These are phyloP conservation scores for Ustilago trichophora DNA, from an alignment of 1,284 basidiomycete species.

Conservation along the genomic window DNA sequence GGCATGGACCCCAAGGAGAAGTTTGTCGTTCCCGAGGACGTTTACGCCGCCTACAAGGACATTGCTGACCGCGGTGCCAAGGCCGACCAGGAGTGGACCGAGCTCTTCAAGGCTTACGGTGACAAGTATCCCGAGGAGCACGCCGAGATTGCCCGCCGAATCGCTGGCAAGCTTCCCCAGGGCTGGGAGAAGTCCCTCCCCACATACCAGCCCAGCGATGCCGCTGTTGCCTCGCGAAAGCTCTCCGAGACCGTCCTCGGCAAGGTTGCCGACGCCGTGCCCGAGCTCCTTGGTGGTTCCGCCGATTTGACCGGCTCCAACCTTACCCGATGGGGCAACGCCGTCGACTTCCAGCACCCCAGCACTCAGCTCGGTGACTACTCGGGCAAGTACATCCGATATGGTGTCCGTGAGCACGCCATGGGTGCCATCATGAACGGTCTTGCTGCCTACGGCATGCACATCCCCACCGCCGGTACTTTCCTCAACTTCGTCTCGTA, in stretches of 20 bases:
- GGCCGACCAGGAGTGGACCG: constrained; percentile 80
- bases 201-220: constrained; percentile 80
- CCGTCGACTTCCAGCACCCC: constrained; percentile 89
- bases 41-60: constrained; percentile 76
- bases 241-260: constrained; percentile 88
- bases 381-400: constrained; percentile 88
- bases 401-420: constrained; percentile 95
- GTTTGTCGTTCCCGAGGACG: constrained; percentile 81
- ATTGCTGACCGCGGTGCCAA: constrained; percentile 78
- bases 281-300: constrained; percentile 82
- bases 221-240: constrained; percentile 89
- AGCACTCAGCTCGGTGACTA: constrained; percentile 82
- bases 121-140: constrained; percentile 84
- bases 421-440: constrained; percentile 97
- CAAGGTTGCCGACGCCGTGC: constrained; percentile 77
- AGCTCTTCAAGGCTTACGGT: constrained; percentile 77
- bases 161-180: constrained; percentile 81
- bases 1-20: constrained; percentile 81
- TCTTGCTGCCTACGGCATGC: constrained; percentile 81
- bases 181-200: constrained; percentile 89
- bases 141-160: constrained; percentile 84
- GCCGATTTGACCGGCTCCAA: constrained; percentile 93
- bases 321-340: constrained; percentile 81
- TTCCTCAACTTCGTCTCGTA: constrained; percentile 89
- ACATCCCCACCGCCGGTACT: constrained; percentile 75